Evolutionary conservation across 2,329 filamentous ascomycete species (phyloP).

Genomic region (Iodosphaeria phyllophila): DNA sequence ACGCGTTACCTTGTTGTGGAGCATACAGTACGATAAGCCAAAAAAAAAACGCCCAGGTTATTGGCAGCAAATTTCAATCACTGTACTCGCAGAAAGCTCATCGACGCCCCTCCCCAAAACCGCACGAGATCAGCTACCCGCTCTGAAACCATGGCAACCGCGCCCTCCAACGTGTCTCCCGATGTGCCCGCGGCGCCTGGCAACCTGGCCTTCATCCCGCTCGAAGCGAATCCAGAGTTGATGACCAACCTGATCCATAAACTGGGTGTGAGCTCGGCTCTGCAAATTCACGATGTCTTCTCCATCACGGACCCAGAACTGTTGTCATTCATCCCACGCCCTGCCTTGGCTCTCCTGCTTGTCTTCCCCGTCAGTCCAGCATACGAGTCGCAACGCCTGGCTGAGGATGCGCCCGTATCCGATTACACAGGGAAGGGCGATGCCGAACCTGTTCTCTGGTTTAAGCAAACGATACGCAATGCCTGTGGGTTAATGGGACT

Average conservation of each 20-base stretch:
- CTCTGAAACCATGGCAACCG: constrained; percentile 3
- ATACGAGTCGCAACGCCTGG: constrained; percentile 59
- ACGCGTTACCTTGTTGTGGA: too few relatives aligned
- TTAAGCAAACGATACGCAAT: constrained; percentile 85
- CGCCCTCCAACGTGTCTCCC: constrained; percentile 16
- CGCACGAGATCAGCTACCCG: not conserved
- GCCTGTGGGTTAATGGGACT: constrained; percentile 84
- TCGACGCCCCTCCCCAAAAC: not conserved
- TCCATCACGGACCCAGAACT: constrained; percentile 73
- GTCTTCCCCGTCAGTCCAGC: constrained; percentile 71
- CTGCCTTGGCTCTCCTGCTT: constrained; percentile 72
- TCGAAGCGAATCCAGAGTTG: constrained; percentile 67
- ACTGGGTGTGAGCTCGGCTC: constrained; percentile 60
- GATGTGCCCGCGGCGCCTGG: constrained; percentile 16
- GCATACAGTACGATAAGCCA: not conserved
- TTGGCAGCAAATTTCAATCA: too few relatives aligned
- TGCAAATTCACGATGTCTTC: constrained; percentile 82
- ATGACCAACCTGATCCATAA: constrained; percentile 70
- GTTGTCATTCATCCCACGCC: constrained; percentile 72
- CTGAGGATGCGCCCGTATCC: constrained; percentile 46
- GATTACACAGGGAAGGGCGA: constrained; percentile 52
- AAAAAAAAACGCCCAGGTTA: not conserved
- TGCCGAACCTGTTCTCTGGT: constrained; percentile 72
- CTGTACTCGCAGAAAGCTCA: too few relatives aligned
- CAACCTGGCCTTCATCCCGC: constrained; percentile 33